A percentile compares a stretch with the other conserved stretches of the same genome.
phyloP scores from a whole-genome alignment of 306 rosid species.

The Trichosanthes cucumerina region DNA sequence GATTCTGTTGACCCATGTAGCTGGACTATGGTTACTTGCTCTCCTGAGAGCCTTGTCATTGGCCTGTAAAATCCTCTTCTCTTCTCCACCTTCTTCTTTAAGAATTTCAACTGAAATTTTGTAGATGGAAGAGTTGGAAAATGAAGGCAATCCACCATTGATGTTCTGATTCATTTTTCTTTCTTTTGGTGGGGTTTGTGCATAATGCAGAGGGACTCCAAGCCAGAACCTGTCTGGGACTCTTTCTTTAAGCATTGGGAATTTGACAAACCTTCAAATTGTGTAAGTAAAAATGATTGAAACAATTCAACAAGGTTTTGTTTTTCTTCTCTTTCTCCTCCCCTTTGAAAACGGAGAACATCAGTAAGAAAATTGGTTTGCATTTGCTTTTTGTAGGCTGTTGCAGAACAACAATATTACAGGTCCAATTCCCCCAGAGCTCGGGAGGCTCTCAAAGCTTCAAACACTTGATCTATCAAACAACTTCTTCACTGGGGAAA shows the following conservation, averaged over 20 bases:
- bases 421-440: constrained; percentile 70
- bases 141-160: not conserved
- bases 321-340: not conserved
- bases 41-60: constrained; percentile 69
- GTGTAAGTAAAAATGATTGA: constrained; percentile 45
- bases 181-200: constrained; percentile 18
- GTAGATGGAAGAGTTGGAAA: not conserved
- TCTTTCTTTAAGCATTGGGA: constrained; percentile 86
- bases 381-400: constrained; percentile 44
- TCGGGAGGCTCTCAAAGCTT: constrained; percentile 71
- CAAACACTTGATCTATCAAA: constrained; percentile 85
- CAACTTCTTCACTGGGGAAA: constrained; percentile 56
- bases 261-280: constrained; percentile 89
- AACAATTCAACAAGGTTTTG: not conserved
- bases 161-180: constrained; percentile 5
- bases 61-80: constrained; percentile 51
- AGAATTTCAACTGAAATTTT: not conserved
- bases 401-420: constrained; percentile 85
- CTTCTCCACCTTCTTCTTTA: not conserved
- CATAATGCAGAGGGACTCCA: constrained; percentile 73
- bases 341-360: not conserved
- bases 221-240: constrained; percentile 92
- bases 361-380: not conserved
- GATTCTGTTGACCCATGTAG: constrained; percentile 99
- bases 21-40: constrained; percentile 98